phyloP scores from a whole-genome alignment of 768 basidiomycete genomes.

The Russula sp. region DNA sequence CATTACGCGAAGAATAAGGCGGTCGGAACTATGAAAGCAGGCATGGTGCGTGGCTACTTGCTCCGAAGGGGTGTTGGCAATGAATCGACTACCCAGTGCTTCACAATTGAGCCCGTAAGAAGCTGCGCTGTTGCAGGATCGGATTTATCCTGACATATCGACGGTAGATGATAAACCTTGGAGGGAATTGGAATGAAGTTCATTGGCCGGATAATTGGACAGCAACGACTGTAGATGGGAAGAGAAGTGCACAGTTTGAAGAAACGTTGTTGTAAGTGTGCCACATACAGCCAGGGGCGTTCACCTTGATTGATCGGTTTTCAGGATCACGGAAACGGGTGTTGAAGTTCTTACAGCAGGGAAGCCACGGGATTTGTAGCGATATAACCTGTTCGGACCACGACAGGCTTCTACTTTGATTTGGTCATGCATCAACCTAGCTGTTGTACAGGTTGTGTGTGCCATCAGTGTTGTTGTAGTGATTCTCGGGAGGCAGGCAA shows the following conservation, averaged over 20 bases:
- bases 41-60: conserved; percentile 64
- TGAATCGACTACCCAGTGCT: conserved; percentile 30
- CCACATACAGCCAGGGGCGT: not conserved
- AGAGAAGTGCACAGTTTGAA: conserved; percentile 92
- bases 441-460: conserved; percentile 8
- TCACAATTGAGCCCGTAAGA: conserved; percentile 74
- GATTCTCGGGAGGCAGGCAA: conserved; percentile 12
- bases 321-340: conserved; percentile 85
- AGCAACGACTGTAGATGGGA: conserved; percentile 86
- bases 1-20: conserved; percentile 96
- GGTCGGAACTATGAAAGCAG: conserved; percentile 86
- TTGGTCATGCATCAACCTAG: conserved; percentile 6
- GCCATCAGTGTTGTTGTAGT: conserved; percentile 3
- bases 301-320: conserved; percentile 18
- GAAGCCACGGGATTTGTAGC: conserved; percentile 28
- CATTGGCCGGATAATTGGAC: conserved; percentile 98
- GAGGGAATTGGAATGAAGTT: conserved; percentile 62
- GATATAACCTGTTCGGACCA: conserved; percentile 18
- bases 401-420: conserved; percentile 12
- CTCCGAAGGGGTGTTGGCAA: not conserved
- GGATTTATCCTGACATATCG: conserved; percentile 13
- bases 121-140: not conserved
- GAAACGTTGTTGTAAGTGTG: conserved; percentile 83
- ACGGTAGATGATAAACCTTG: conserved; percentile 85
- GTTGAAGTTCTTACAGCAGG: conserved; percentile 79